Evolutionary conservation across 108 stramenopile genomes (phyloP).

Genomic region (Craspedostauros australis): DNA sequence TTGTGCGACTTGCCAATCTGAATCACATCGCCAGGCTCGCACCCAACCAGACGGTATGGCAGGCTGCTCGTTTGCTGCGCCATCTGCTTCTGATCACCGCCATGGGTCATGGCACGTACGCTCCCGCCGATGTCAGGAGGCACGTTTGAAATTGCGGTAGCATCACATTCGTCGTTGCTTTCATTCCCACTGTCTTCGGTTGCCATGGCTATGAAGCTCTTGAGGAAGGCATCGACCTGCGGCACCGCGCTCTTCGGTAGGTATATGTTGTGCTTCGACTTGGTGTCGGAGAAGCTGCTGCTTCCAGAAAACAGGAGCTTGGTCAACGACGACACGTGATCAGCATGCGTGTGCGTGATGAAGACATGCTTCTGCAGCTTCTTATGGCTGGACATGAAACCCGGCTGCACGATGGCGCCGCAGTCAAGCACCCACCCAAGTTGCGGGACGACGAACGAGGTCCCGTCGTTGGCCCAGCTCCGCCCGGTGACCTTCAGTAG

Average conservation of each 20-base stretch:
- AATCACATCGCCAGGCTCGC: slow-evolving; percentile 20
- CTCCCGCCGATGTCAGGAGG: no score
- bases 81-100: no score
- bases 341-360: slow-evolving; percentile 39
- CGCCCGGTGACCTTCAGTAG: no score
- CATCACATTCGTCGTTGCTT: background rate
- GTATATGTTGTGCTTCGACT: slow-evolving; percentile 21
- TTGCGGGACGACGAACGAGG: no score
- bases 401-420: slow-evolving; percentile 27
- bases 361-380: slow-evolving; percentile 24
- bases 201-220: slow-evolving; percentile 7
- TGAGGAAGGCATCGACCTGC: slow-evolving; percentile 16
- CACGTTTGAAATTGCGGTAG: no score
- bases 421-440: slow-evolving; percentile 50
- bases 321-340: slow-evolving; percentile 27
- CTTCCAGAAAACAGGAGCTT: background rate
- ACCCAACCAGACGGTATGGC: slow-evolving; percentile 6
- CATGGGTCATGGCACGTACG: no score
- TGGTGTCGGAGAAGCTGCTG: background rate
- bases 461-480: no score
- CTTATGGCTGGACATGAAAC: no score
- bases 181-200: background rate
- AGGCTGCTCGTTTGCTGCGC: background rate
- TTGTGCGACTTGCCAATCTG: slow-evolving; percentile 10
- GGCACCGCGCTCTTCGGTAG: slow-evolving; percentile 19